phyloP scores from a whole-genome alignment of 139 green algal genomes.

The Zygnema cylindricum region DNA sequence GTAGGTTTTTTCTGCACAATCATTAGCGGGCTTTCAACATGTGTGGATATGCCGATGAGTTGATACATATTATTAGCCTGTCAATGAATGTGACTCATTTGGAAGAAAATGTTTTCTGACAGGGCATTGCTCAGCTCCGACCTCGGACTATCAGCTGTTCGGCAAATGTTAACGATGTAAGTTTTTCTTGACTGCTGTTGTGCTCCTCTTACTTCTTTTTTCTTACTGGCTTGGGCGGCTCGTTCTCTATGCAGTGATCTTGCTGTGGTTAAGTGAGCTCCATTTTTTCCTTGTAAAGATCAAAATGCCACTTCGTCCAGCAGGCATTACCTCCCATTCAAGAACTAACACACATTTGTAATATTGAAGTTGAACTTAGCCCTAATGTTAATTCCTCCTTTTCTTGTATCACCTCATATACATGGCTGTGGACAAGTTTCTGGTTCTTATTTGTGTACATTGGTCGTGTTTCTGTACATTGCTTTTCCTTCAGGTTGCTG shows the following conservation, averaged over 20 bases:
- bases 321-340: too few relatives aligned
- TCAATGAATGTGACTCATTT: not conserved
- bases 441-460: too few relatives aligned
- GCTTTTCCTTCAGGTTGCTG: conserved; percentile 23
- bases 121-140: not conserved
- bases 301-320: too few relatives aligned
- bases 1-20: not conserved
- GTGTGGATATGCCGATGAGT: not conserved
- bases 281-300: not conserved
- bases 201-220: too few relatives aligned
- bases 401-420: too few relatives aligned
- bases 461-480: too few relatives aligned
- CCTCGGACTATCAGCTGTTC: conserved; percentile 20
- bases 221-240: not conserved
- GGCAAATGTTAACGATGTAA: conserved; percentile 38
- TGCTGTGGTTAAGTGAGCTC: not conserved
- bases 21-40: not conserved
- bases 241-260: not conserved
- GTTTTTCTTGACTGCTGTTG: too few relatives aligned
- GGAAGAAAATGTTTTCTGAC: not conserved
- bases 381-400: too few relatives aligned
- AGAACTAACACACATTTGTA: too few relatives aligned
- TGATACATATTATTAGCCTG: not conserved
- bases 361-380: too few relatives aligned
- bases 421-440: too few relatives aligned